Percentiles rank a stretch among this genome's conserved stretches.
These are phyloP conservation scores for Alternaria longipes DNA, from an alignment of 2,329 filamentous ascomycete genomes.

Conservation along the genomic window DNA sequence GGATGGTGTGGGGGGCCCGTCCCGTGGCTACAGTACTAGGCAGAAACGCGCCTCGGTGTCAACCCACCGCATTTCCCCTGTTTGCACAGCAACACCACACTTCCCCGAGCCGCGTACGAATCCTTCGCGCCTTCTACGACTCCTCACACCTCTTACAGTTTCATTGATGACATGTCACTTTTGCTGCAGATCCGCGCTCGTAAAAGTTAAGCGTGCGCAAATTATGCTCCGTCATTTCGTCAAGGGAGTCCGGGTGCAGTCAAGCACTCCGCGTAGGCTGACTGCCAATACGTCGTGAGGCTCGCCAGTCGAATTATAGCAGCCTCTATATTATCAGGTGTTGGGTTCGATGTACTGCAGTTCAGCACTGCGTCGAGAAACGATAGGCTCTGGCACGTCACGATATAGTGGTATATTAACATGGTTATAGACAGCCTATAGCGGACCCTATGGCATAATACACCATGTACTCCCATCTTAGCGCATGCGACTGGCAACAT, in stretches of 20 bases:
- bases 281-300: neutral
- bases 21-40: neutral
- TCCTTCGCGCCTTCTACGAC: neutral
- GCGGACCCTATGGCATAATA: neutral
- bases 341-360: neutral
- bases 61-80: neutral
- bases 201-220: neutral
- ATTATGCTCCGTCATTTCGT: neutral
- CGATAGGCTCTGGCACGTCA: neutral
- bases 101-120: constrained; percentile 3
- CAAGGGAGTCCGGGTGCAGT: neutral
- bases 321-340: neutral
- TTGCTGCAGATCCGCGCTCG: neutral
- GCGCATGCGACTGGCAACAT: neutral
- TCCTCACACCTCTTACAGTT: neutral
- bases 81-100: neutral
- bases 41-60: neutral
- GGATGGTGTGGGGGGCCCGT: neutral
- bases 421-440: neutral
- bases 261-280: neutral
- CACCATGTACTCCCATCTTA: neutral
- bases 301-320: neutral
- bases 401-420: neutral
- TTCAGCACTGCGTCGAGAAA: neutral
- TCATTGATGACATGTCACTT: neutral